Conservation (phyloP, 768 basidiomycete genomes). For the Coprinellus micaceus region DNA sequence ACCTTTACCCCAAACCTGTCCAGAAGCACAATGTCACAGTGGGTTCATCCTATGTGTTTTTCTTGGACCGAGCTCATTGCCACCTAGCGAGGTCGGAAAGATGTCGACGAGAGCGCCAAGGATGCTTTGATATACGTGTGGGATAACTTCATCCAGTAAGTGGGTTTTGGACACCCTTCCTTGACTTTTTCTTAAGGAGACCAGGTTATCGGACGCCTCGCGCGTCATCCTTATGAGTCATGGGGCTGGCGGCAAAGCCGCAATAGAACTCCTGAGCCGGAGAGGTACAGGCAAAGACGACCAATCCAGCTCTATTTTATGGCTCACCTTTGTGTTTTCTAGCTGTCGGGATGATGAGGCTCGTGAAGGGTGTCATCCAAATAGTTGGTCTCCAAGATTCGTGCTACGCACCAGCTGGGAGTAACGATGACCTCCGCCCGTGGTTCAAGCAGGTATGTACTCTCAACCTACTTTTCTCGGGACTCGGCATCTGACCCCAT, state of each 20-base stretch:
- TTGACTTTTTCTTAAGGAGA: conserved; percentile 5
- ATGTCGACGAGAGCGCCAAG: conserved; percentile 41
- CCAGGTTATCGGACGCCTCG: conserved; percentile 67
- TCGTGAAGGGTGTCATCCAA: conserved; percentile 72
- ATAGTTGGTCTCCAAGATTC: conserved; percentile 62
- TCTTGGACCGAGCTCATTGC: conserved; percentile 6
- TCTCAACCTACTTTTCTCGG: too few relatives aligned
- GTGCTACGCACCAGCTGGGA: conserved; percentile 53
- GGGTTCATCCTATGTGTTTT: background rate
- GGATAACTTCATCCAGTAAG: conserved; percentile 95
- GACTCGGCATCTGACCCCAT: background rate
- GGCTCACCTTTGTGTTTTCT: conserved; percentile 9
- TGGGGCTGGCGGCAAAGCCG: conserved; percentile 73
- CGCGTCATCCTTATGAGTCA: conserved; percentile 83
- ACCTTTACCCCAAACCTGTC: conserved; percentile 66
- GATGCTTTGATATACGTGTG: conserved; percentile 82
- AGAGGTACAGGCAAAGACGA: too few relatives aligned
- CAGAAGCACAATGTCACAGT: conserved; percentile 9
- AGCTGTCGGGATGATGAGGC: conserved; percentile 53
- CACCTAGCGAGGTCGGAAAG: conserved; percentile 34
- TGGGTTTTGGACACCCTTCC: conserved; percentile 3
- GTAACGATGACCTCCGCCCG: conserved; percentile 46
- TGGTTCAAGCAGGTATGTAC: conserved; percentile 70
- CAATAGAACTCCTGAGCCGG: conserved; percentile 70
- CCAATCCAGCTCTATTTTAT: too few relatives aligned